Conservation (phyloP, 2,329 filamentous ascomycete species). For the Grosmannia serpens region DNA sequence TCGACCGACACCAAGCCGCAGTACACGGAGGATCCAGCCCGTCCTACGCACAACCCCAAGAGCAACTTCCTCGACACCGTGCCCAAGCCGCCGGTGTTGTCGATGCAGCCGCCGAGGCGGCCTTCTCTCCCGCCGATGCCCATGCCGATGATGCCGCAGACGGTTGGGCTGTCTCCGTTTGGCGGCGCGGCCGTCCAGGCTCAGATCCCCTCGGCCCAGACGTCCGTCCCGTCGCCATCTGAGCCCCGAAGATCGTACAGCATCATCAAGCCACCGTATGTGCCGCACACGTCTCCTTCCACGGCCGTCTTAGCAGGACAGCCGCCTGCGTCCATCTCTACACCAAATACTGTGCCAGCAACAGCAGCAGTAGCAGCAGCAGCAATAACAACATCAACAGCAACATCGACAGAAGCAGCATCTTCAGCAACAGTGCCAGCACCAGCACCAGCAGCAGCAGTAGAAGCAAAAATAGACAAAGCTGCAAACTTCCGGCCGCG, state of each 20-base stretch:
- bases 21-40: constrained; percentile 67
- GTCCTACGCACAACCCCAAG: constrained; percentile 50
- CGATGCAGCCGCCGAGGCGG: constrained; percentile 4
- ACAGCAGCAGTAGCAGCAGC: constrained; percentile 3
- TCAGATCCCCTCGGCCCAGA: neutral
- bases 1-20: constrained; percentile 87
- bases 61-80: constrained; percentile 65
- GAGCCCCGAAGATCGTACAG: constrained; percentile 14
- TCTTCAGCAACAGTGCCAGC: neutral
- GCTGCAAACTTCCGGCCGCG: constrained; percentile 33
- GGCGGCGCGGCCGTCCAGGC: constrained; percentile 11
- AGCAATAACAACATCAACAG: neutral
- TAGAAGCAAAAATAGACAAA: constrained; percentile 13
- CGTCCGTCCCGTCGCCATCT: neutral
- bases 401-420: constrained; percentile 18
- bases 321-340: neutral
- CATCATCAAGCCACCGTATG: constrained; percentile 15
- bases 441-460: constrained; percentile 18
- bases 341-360: neutral
- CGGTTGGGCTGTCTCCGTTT: neutral
- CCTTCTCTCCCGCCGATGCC: constrained; percentile 16
- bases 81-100: constrained; percentile 27
- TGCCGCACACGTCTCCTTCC: constrained; percentile 12
- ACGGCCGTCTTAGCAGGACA: neutral
- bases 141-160: neutral